Evolutionary conservation across 371 early-diverging fungal species (phyloP), one percentile per base, ranked within the genome.

Genomic region (Hamiltosporidium tvaerminnensis): DNA sequence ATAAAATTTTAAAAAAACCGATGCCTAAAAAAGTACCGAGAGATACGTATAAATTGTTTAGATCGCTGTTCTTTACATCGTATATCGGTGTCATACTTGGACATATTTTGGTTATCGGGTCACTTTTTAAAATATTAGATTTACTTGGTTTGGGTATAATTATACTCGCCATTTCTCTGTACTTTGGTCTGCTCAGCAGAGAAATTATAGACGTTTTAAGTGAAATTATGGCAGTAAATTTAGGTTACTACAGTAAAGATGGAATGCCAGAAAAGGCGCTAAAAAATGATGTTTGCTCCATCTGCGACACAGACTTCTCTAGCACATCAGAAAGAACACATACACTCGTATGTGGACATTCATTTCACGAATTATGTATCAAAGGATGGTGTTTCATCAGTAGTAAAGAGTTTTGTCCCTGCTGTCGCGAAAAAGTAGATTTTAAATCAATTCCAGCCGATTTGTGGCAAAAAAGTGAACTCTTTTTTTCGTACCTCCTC

Each of bases 381-480:
- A 84, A 88, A 63, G 91, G 90, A 44, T 91, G 91, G 91, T 84
- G 84, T 56, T 80, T 91, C 57, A 83, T 93, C 59, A 90, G 90
- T 44, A 91, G 91, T 69, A 90, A 89, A 69, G 87, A 87, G 53
- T 82, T 82, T 57, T 93, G 93, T 73, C 91, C 91, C n/a, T 90
- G 87, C 70, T 91, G 90, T 67, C 76, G 69, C 37, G 68, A 69
- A 80, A 82, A 77, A 57, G 76, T 78, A 2, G 76, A 73, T 53
- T 36, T 56, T 14, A 44, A 7, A 14, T 5, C 7, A 44, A 44
- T 44, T 14, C 5, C 5, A 44, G 7, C 5, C 5, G 44, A 44
- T 44, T 44, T 44, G 7, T 44, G 44, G 44, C 7, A 44, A 44
- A 44, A 14, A 7, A 44, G 44, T 44, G 44, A 44, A 14, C 5